These are phyloP conservation scores for Diaporthe vexans DNA, from an alignment of 2,329 filamentous ascomycete species.

Conservation along the genomic window DNA sequence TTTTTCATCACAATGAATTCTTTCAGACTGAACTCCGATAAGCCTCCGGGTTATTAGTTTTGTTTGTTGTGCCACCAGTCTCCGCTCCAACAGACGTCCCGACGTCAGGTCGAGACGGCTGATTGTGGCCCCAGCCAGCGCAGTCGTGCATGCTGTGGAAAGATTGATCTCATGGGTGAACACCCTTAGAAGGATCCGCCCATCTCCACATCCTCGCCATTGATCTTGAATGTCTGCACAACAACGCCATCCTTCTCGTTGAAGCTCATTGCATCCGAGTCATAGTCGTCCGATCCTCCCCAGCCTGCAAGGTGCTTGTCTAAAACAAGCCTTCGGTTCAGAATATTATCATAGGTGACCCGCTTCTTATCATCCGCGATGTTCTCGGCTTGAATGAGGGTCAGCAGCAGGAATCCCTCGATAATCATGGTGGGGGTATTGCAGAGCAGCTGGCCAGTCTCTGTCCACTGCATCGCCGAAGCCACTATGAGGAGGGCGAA, in stretches of 20 bases:
- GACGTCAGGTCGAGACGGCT: conserved; percentile 1
- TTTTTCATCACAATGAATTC: background rate
- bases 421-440: conserved; percentile 51
- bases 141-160: background rate
- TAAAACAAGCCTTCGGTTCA: conserved; percentile 47
- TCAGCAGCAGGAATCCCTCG: conserved; percentile 48
- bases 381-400: conserved; percentile 48
- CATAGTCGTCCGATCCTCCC: conserved; percentile 21
- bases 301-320: conserved; percentile 44
- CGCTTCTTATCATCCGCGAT: conserved; percentile 45
- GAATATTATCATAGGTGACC: conserved; percentile 46
- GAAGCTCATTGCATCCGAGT: conserved; percentile 7
- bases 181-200: background rate
- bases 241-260: conserved; percentile 33
- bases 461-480: conserved; percentile 48
- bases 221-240: conserved; percentile 30
- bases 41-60: background rate
- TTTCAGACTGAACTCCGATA: background rate
- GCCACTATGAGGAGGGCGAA: conserved; percentile 45
- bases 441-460: conserved; percentile 50
- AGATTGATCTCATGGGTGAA: background rate
- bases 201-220: conserved; percentile 35
- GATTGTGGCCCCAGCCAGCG: background rate
- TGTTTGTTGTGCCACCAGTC: too few species aligned
- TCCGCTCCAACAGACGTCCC: background rate